These are phyloP conservation scores for Penicillium sp. DNA, from an alignment of 2,329 filamentous ascomycete species.

Conservation along the genomic window DNA sequence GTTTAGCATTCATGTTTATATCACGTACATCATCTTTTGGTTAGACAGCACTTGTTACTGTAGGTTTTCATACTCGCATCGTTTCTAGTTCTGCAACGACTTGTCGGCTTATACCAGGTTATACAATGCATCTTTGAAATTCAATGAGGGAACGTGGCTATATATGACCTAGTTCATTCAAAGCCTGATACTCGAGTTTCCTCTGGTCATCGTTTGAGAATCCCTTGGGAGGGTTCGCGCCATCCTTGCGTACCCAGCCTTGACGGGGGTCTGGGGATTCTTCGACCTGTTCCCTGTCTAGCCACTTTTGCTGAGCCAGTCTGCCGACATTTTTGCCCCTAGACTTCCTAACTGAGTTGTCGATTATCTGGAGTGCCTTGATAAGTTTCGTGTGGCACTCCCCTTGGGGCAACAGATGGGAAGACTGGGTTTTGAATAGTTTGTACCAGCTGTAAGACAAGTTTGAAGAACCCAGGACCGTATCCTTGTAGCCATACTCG, in stretches of 20 bases:
- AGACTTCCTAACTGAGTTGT: neutral
- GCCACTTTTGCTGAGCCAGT: conserved; percentile 1
- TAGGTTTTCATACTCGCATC: too few relatives aligned
- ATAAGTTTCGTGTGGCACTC: conserved; percentile 6
- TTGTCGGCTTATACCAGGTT: too few relatives aligned
- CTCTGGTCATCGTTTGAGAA: too few relatives aligned
- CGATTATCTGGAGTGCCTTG: conserved; percentile 3
- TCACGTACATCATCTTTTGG: too few relatives aligned
- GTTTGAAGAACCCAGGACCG: neutral
- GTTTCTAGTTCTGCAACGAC: too few relatives aligned
- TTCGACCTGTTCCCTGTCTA: conserved; percentile 5
- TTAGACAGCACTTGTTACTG: too few relatives aligned
- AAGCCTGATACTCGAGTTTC: neutral
- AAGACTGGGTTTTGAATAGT: conserved; percentile 1
- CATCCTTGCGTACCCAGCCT: neutral
- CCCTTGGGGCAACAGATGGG: neutral
- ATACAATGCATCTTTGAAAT: too few relatives aligned
- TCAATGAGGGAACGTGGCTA: too few relatives aligned
- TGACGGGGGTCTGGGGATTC: conserved; percentile 1
- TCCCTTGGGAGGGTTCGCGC: too few relatives aligned
- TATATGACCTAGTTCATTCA: neutral
- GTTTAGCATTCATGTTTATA: too few relatives aligned
- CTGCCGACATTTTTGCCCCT: neutral
- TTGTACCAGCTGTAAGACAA: conserved; percentile 2
- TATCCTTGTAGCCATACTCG: conserved; percentile 1